phyloP scores from a whole-genome alignment of 164 flowering plant species.

The Umbellularia californica region DNA sequence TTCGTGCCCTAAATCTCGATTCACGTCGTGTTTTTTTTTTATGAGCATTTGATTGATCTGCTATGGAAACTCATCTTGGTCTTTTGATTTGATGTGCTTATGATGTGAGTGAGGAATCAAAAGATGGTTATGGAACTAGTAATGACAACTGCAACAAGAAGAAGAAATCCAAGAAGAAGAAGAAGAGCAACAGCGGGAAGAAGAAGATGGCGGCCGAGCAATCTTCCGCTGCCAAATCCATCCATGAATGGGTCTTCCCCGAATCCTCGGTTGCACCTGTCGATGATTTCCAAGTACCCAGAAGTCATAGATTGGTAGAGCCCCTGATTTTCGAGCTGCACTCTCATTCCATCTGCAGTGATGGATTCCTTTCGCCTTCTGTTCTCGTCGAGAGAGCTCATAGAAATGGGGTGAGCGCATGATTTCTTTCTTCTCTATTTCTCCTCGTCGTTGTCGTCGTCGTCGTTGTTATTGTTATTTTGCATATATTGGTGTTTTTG shows the following conservation, averaged over 20 bases:
- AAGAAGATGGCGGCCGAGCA: conserved; percentile 70
- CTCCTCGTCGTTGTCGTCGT: no score
- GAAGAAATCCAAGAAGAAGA: conserved; percentile 53
- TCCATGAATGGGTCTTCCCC: conserved; percentile 68
- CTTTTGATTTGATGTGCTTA: no score
- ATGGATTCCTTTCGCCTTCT: conserved; percentile 85
- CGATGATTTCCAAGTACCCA: conserved; percentile 48
- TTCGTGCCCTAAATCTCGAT: no score
- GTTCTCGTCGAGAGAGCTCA: conserved; percentile 90
- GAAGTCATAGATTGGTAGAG: conserved; percentile 19
- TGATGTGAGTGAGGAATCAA: no score
- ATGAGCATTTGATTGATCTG: no score
- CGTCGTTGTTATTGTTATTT: neutral
- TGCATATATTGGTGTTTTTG: neutral
- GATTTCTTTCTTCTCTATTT: neutral
- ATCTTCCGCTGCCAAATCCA: conserved; percentile 41
- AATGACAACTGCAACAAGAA: conserved; percentile 1
- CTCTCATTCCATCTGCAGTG: conserved; percentile 79
- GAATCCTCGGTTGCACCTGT: conserved; percentile 26
- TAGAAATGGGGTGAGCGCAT: conserved; percentile 66
- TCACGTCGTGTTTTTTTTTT: no score
- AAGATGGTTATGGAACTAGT: neutral
- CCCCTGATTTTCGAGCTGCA: conserved; percentile 82
- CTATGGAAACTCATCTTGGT: no score
- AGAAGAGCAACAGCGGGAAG: conserved; percentile 35